These are phyloP conservation scores for Stevia rebaudiana DNA, from an alignment of 140 eudicot species.

Conservation along the genomic window DNA sequence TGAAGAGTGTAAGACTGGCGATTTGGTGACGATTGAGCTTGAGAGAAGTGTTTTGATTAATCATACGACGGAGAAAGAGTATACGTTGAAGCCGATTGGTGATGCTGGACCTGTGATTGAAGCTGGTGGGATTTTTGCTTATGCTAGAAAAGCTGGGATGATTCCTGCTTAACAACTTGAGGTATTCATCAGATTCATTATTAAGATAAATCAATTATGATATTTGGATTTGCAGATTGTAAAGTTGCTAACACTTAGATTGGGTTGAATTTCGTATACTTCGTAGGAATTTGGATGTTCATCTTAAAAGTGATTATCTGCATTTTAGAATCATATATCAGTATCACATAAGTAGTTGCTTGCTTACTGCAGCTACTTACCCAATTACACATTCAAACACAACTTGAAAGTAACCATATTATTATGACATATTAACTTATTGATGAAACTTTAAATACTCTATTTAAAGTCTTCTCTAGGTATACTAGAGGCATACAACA, in stretches of 20 bases:
- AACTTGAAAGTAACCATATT: too few species aligned
- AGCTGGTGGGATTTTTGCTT: slow-evolving; percentile 98
- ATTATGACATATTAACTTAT: too few species aligned
- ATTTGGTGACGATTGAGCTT: slow-evolving; percentile 81
- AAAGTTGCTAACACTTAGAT: neutral
- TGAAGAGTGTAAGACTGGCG: slow-evolving; percentile 90
- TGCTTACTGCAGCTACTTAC: too few species aligned
- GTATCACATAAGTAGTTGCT: too few species aligned
- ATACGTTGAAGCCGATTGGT: slow-evolving; percentile 77
- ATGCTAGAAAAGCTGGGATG: slow-evolving; percentile 90
- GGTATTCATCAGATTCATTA: slow-evolving; percentile 19
- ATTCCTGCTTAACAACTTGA: slow-evolving; percentile 51
- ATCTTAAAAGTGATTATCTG: too few species aligned
- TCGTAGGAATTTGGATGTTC: too few species aligned
- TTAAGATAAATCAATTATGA: too few species aligned
- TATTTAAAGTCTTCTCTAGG: too few species aligned
- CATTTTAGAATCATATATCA: too few species aligned
- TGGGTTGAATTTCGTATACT: neutral
- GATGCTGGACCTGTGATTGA: slow-evolving; percentile 98
- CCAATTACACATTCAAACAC: too few species aligned
- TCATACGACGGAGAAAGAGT: slow-evolving; percentile 86
- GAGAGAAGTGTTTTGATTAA: slow-evolving; percentile 57
- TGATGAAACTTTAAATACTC: too few species aligned
- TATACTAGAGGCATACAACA: too few species aligned
- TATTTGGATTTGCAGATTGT: slow-evolving; percentile 1